These are phyloP conservation scores for Russula compacta DNA, from an alignment of 768 basidiomycete genomes.

Conservation along the genomic window DNA sequence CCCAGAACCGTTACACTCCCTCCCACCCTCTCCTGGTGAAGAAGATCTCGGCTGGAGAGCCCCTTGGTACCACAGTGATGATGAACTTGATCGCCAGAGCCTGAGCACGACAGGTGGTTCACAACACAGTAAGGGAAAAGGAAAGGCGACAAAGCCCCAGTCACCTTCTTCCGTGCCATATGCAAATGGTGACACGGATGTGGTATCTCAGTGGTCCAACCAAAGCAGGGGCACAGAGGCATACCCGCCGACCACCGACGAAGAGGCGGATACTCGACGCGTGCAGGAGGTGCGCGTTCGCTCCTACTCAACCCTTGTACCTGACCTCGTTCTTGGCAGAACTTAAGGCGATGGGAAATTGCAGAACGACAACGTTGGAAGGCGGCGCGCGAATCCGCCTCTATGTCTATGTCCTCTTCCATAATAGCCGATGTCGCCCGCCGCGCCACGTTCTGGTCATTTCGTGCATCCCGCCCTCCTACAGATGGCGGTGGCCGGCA, in stretches of 20 bases:
- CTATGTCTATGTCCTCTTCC: constrained; percentile 29
- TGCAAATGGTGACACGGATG: constrained; percentile 5
- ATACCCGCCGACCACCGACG: constrained; percentile 65
- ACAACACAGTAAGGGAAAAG: constrained; percentile 16
- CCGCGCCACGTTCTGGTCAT: constrained; percentile 52
- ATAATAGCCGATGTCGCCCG: constrained; percentile 50
- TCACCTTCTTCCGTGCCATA: not conserved
- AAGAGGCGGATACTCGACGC: constrained; percentile 55
- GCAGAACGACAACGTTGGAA: constrained; percentile 71
- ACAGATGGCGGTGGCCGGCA: constrained; percentile 35
- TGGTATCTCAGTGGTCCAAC: not conserved
- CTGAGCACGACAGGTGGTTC: not conserved
- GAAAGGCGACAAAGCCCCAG: not conserved
- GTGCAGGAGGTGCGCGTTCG: constrained; percentile 55
- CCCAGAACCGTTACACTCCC: not conserved
- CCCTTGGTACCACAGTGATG: constrained; percentile 4
- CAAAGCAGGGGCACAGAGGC: constrained; percentile 15
- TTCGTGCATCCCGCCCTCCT: constrained; percentile 28
- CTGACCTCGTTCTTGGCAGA: constrained; percentile 35
- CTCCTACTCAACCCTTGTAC: not conserved
- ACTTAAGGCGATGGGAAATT: constrained; percentile 66
- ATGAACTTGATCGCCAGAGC: not conserved
- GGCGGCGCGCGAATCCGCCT: constrained; percentile 49
- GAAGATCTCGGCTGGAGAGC: constrained; percentile 14
- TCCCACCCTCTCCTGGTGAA: constrained; percentile 11